Conservation (phyloP, 371 early-diverging fungal species). For the Mucor saturninus region DNA sequence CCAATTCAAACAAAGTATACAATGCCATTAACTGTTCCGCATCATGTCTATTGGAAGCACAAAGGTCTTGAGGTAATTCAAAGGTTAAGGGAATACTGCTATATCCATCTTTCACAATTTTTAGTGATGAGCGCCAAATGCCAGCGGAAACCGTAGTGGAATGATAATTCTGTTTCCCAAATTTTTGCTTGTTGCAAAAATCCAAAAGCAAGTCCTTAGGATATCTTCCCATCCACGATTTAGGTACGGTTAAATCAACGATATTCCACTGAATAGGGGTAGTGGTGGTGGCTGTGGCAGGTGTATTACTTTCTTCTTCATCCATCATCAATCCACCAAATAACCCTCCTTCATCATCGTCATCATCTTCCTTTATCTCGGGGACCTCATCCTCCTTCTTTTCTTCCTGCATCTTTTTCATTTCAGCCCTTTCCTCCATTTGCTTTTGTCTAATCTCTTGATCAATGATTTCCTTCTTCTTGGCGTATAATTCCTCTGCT, state of each 20-base stretch:
- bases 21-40: slow-evolving; percentile 69
- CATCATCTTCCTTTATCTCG: slow-evolving; percentile 20
- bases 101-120: slow-evolving; percentile 9
- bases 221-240: slow-evolving; percentile 52
- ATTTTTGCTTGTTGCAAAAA: slow-evolving; percentile 30
- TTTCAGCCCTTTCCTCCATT: slow-evolving; percentile 4
- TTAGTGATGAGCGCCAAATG: slow-evolving; percentile 34
- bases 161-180: slow-evolving; percentile 20
- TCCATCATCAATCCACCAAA: slow-evolving; percentile 33
- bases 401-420: slow-evolving; percentile 35
- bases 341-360: slow-evolving; percentile 23
- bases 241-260: slow-evolving; percentile 26
- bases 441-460: slow-evolving; percentile 36
- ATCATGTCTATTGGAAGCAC: slow-evolving; percentile 29
- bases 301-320: slow-evolving; percentile 14
- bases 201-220: slow-evolving; percentile 51
- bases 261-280: slow-evolving; percentile 10
- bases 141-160: slow-evolving; percentile 12
- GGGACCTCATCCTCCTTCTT: slow-evolving; percentile 26
- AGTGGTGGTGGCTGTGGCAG: neutral
- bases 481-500: slow-evolving; percentile 37
- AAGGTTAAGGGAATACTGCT: neutral
- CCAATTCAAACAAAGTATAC: slow-evolving; percentile 56
- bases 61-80: slow-evolving; percentile 24
- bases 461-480: slow-evolving; percentile 28